Percentiles rank a stretch among this genome's conserved stretches.
These are phyloP conservation scores for Usnea hakonensis DNA, from an alignment of 495 filamentous ascomycete genomes.

Conservation along the genomic window DNA sequence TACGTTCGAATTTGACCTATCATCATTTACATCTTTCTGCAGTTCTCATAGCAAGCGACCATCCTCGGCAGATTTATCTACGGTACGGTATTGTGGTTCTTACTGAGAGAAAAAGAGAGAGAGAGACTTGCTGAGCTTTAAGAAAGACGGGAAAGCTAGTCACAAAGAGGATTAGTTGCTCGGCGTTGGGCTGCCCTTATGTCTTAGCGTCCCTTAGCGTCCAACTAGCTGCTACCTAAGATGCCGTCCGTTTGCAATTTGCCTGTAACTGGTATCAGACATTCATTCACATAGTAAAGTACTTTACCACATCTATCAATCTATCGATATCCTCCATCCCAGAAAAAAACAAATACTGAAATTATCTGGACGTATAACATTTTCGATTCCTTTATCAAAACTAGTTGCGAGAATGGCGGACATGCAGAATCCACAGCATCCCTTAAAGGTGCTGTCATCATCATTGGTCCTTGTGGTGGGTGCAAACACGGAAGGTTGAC, in stretches of 20 bases:
- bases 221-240: neutral
- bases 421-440: conserved; percentile 33
- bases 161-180: neutral
- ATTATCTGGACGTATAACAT: no score
- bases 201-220: neutral
- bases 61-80: no score
- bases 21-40: no score
- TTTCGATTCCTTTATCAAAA: neutral
- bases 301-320: no score
- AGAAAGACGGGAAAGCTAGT: neutral
- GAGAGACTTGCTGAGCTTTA: neutral
- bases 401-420: conserved; percentile 28
- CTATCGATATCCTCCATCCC: no score
- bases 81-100: no score
- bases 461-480: conserved; percentile 42
- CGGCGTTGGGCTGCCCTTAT: no score
- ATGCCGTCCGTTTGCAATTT: no score
- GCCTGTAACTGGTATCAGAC: neutral
- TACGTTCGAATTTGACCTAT: no score
- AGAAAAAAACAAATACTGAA: no score
- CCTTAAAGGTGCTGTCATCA: conserved; percentile 36
- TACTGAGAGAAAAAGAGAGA: no score
- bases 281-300: neutral
- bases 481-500: neutral
- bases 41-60: no score